Evolutionary conservation across 2,329 filamentous ascomycete species (phyloP).

Genomic region (Stagonosporopsis cucurbitacearum): DNA sequence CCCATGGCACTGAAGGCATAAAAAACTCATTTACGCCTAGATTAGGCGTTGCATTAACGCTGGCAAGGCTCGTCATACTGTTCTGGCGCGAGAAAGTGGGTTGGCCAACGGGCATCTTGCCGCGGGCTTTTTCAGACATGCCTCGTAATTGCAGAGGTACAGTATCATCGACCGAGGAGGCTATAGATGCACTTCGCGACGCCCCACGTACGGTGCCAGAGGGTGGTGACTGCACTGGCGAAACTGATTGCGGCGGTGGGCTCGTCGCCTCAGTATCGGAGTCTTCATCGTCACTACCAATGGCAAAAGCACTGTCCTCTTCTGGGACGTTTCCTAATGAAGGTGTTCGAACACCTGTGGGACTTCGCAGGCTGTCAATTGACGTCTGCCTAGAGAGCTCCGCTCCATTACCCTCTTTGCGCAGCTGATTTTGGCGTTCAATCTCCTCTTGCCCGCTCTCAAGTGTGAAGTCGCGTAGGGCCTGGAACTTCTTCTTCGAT

Average conservation of each 20-base stretch:
- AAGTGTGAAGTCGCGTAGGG: conserved; percentile 83
- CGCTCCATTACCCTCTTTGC: conserved; percentile 62
- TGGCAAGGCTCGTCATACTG: conserved; percentile 80
- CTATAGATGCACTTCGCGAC: conserved; percentile 71
- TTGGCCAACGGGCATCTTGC: conserved; percentile 88
- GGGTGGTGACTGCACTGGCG: conserved; percentile 39
- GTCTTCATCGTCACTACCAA: conserved; percentile 77
- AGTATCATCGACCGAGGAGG: conserved; percentile 74
- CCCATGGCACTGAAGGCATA: conserved; percentile 78
- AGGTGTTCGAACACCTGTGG: conserved; percentile 62
- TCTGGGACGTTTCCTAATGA: conserved; percentile 73
- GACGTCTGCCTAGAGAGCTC: conserved; percentile 62
- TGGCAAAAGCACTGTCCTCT: conserved; percentile 82
- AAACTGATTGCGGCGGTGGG: conserved; percentile 47
- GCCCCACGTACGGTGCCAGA: conserved; percentile 33
- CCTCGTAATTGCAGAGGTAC: conserved; percentile 83
- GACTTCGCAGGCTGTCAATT: conserved; percentile 71
- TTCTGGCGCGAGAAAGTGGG: conserved; percentile 89
- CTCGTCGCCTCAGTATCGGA: conserved; percentile 67
- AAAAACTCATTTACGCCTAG: conserved; percentile 69
- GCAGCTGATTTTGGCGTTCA: conserved; percentile 74
- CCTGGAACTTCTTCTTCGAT: conserved; percentile 83
- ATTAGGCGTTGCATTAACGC: conserved; percentile 63
- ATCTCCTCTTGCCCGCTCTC: conserved; percentile 93
- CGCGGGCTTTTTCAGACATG: conserved; percentile 96